Base-by-base conservation (phyloP, 2,329 filamentous ascomycete genomes). In the Phialocephala subalpina region DNA sequence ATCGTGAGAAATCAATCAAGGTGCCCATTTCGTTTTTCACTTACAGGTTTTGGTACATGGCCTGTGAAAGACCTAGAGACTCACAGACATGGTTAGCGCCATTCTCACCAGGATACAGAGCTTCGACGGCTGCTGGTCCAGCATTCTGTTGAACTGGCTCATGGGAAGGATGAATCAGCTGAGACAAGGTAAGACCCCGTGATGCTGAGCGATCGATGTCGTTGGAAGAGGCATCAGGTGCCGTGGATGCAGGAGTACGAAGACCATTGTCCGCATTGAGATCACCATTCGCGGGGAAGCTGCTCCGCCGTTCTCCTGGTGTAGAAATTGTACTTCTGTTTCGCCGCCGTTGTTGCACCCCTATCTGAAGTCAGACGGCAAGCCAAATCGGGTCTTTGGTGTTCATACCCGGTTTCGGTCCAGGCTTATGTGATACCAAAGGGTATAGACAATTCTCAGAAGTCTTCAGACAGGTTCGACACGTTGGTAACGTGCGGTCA, bases 101-200 rank as follows among this genome's bases (percentile, higher is more conserved):
- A 18, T 4, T 53, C 12, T 16, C 49, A 14, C 1, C 25, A 53
- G 25, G 25, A 6, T 3, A 1, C 16, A 3, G 1, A 29, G 1
- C 3, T 7, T 29, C 25, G 12, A 33, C 27, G 6, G 33, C 2
- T 11, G 8, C 16, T 25, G 14, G 33, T 12, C 29, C 8, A 2
- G 8, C 14, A 42, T 29, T 42, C 14, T 42, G 35, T 2, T 14
- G 16, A 6, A 47, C 22, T 27, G 62, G 62, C 25, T 64, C 62
- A 55, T 64, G 62, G 5, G 62, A 59, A 11, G 57, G 62, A 33
- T 64, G 62, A 11, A 64, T 29, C 18, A 64, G 45, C n/a, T 64
- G 62, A 25, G 62, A 64, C 14, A 64, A 33, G 11, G 55, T 22
- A n/a, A 64, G 9, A 27, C 62, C 62, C 53, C 62, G 52, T 7